Conservation (phyloP, 1,284 basidiomycete species). For the Papiliotrema fonsecae region DNA sequence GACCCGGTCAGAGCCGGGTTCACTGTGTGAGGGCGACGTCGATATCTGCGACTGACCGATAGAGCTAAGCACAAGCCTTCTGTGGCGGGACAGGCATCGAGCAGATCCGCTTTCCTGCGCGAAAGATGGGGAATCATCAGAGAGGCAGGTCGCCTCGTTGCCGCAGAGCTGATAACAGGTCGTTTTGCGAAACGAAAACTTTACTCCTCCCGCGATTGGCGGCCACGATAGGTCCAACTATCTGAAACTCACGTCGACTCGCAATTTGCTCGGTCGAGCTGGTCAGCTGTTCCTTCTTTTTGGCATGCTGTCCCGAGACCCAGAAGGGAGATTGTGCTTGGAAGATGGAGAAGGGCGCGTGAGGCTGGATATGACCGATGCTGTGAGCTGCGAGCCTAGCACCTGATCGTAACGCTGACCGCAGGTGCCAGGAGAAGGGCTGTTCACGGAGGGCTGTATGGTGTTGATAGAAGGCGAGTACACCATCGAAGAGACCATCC, state of each 20-base stretch:
- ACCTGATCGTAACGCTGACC: too few relatives aligned
- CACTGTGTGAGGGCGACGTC: conserved; percentile 14
- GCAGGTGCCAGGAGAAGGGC: conserved; percentile 88
- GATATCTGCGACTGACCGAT: conserved; percentile 1
- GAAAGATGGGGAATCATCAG: conserved; percentile 82
- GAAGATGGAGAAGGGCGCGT: conserved; percentile 93
- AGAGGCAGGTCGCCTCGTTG: conserved; percentile 53
- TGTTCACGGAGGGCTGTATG: conserved; percentile 95
- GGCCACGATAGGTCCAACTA: conserved; percentile 77
- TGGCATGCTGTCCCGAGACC: conserved; percentile 84
- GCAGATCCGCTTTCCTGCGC: conserved; percentile 67
- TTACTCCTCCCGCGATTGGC: conserved; percentile 85
- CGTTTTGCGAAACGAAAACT: conserved; percentile 88
- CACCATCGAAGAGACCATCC: conserved; percentile 80
- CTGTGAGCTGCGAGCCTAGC: conserved; percentile 62
- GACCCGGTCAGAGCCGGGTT: conserved; percentile 60
- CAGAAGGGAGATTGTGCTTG: conserved; percentile 82
- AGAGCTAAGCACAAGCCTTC: conserved; percentile 55
- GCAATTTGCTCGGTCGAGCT: conserved; percentile 87
- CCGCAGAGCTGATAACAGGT: conserved; percentile 39
- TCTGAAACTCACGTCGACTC: conserved; percentile 88
- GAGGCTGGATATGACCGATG: conserved; percentile 78
- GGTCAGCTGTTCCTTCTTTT: conserved; percentile 88
- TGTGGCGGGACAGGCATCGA: conserved; percentile 71
- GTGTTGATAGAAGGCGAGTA: conserved; percentile 96